Conservation (phyloP, 345 rosid genomes). For the Gynandropsis gynandra region DNA sequence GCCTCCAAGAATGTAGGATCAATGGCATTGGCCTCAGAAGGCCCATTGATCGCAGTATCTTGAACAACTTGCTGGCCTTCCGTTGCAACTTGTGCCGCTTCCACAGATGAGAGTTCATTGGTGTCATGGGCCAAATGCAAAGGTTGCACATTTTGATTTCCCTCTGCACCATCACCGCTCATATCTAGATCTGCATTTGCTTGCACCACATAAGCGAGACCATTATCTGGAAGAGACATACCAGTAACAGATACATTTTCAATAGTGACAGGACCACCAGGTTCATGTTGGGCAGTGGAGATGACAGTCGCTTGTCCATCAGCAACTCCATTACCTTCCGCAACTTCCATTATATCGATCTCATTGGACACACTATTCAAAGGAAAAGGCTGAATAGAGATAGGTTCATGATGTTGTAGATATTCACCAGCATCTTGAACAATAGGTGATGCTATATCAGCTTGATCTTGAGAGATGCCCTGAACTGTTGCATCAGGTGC, state of each 20-base stretch:
- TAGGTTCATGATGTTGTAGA: slow-evolving; percentile 31
- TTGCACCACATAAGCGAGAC: slow-evolving; percentile 28
- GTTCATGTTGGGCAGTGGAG: slow-evolving; percentile 37
- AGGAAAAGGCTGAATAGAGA: slow-evolving; percentile 42
- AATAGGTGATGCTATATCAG: slow-evolving; percentile 22
- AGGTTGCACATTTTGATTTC: slow-evolving; percentile 43
- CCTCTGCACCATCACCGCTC: slow-evolving; percentile 55
- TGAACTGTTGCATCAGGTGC: slow-evolving; percentile 33
- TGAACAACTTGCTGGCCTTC: slow-evolving; percentile 27
- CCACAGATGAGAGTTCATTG: slow-evolving; percentile 38
- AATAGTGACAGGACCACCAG: slow-evolving; percentile 32
- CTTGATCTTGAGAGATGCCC: slow-evolving; percentile 28
- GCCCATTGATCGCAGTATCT: slow-evolving; percentile 52
- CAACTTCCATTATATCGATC: slow-evolving; percentile 65
- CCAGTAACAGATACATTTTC: slow-evolving; percentile 31
- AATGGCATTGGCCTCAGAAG: slow-evolving; percentile 61
- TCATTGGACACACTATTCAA: slow-evolving; percentile 43
- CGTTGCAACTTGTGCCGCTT: slow-evolving; percentile 20
- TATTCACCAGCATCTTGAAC: slow-evolving; percentile 30
- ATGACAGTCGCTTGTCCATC: slow-evolving; percentile 39
- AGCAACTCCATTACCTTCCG: slow-evolving; percentile 43
- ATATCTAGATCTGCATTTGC: slow-evolving; percentile 67
- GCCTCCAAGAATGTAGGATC: slow-evolving; percentile 99
- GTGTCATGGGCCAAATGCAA: slow-evolving; percentile 32
- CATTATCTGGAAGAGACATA: slow-evolving; percentile 30